Base-by-base conservation (phyloP, 1,284 basidiomycete genomes). In the Earliella scabrosa region DNA sequence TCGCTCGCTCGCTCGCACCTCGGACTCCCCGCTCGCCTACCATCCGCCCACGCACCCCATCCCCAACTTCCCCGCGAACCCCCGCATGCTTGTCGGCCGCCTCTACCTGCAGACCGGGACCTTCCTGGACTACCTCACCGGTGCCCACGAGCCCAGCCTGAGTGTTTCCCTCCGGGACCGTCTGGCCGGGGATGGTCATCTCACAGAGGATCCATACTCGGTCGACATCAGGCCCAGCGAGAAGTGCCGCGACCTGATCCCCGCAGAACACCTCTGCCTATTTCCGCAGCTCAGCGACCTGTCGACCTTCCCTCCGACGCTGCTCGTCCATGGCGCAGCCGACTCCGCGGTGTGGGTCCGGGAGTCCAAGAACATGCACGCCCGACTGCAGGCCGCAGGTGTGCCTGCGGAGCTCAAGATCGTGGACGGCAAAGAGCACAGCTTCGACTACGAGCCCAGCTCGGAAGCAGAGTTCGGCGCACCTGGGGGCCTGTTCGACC, bases 81-180 rank as follows among this genome's bases (percentile, higher is more conserved):
- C 81, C 8, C 80, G 86, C 29, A 85, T 84, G 83, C 73, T 79
- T n/a, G 71, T 87, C 24, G 70, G 77, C 7, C 75, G 83, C 6
- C 71, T 88, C 9, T 85, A 83, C 56, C 72, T 86, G 18, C 87
- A 88, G 63, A 73, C 82, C 20, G 87, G 85, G 13, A 68, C 66
- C 1, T 82, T 74, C 49, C 66, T 88, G 2, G 86, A 88, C 66
- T 87, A 88, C 63, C 82, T 79, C 61, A 84, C 85, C 0, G 86
- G 85, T 10, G 65, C 69, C 23, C 79, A 86, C 61, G 71, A 74
- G 6, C 79, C 82, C 4, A 83, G 83, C 59, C 66, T 88, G 14
- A 87, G 83, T 58, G 60, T 45, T 0, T 32, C 56, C 3, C 71
- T 87, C 7, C 74, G 78, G 9, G 43, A 57, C 11, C 44, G 41